phyloP scores from a whole-genome alignment of 2,329 filamentous ascomycete species.

The Biscogniauxia marginata region DNA sequence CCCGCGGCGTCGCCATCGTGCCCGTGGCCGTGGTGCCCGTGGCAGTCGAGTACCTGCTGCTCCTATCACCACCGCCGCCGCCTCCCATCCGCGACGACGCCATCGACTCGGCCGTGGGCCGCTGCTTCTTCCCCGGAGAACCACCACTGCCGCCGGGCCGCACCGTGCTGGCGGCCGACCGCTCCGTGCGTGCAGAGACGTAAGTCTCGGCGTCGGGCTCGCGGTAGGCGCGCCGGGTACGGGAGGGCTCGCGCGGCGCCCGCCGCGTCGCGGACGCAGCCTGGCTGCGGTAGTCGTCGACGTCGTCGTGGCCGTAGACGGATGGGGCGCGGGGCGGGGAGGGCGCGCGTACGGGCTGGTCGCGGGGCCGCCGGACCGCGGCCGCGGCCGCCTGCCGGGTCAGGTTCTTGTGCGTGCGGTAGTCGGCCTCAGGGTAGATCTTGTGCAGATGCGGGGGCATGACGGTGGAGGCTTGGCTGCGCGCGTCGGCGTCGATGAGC shows the following conservation, averaged over 20 bases:
- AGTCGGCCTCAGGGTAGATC: neutral
- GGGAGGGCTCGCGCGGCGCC: slow-evolving; percentile 14
- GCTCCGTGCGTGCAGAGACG: slow-evolving; percentile 42
- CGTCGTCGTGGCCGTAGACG: neutral
- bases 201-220: slow-evolving; percentile 43
- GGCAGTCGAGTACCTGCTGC: slow-evolving; percentile 38
- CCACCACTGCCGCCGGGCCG: slow-evolving; percentile 18
- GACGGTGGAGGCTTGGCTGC: slow-evolving; percentile 7
- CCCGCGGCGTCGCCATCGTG: slow-evolving; percentile 28
- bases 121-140: neutral
- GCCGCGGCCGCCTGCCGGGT: neutral
- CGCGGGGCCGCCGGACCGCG: no score
- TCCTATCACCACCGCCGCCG: slow-evolving; percentile 28
- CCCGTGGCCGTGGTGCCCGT: slow-evolving; percentile 35
- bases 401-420: neutral
- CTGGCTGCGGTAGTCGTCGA: slow-evolving; percentile 19
- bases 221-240: slow-evolving; percentile 15
- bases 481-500: slow-evolving; percentile 18
- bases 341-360: neutral
- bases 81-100: no score
- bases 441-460: neutral
- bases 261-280: slow-evolving; percentile 21
- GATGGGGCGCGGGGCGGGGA: neutral
- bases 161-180: slow-evolving; percentile 35
- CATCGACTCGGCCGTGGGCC: neutral